phyloP scores from a whole-genome alignment of 805 yeast genomes.

The Saturnispora ahearnii region DNA sequence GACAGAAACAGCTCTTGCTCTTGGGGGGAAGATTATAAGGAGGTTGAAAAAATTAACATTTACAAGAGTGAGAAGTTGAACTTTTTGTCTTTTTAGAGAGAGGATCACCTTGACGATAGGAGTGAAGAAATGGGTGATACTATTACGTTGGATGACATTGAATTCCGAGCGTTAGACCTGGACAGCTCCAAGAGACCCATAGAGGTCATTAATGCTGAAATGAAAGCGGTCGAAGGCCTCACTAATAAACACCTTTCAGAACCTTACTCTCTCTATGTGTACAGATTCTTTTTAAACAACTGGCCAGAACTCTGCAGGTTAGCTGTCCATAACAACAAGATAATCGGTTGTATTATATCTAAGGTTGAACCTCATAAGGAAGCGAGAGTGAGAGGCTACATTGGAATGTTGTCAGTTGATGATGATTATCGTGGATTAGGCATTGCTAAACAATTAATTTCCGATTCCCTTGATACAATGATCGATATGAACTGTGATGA shows the following conservation, averaged over 20 bases:
- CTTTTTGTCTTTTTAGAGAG: no score
- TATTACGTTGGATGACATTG: constrained; percentile 8
- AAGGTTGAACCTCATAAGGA: constrained; percentile 71
- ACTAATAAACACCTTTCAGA: constrained; percentile 75
- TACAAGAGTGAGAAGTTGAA: no score
- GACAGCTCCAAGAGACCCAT: neutral
- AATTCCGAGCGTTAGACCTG: neutral
- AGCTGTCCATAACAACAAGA: constrained; percentile 37
- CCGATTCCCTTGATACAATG: constrained; percentile 56
- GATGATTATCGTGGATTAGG: constrained; percentile 65
- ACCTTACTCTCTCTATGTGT: constrained; percentile 90
- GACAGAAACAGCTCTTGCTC: no score
- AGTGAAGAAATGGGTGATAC: neutral
- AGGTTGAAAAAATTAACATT: no score
- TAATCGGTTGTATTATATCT: constrained; percentile 80
- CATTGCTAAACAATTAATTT: constrained; percentile 68
- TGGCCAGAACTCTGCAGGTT: constrained; percentile 83
- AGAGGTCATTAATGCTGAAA: constrained; percentile 30
- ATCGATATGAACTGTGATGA: constrained; percentile 66
- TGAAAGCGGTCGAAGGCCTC: constrained; percentile 43
- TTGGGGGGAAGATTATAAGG: no score
- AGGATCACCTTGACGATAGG: no score
- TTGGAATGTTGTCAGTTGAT: constrained; percentile 91
- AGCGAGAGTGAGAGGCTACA: constrained; percentile 76
- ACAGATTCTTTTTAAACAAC: constrained; percentile 76